Base-by-base conservation (phyloP, 371 early-diverging fungal genomes). In the Syncephalastrum racemosum region DNA sequence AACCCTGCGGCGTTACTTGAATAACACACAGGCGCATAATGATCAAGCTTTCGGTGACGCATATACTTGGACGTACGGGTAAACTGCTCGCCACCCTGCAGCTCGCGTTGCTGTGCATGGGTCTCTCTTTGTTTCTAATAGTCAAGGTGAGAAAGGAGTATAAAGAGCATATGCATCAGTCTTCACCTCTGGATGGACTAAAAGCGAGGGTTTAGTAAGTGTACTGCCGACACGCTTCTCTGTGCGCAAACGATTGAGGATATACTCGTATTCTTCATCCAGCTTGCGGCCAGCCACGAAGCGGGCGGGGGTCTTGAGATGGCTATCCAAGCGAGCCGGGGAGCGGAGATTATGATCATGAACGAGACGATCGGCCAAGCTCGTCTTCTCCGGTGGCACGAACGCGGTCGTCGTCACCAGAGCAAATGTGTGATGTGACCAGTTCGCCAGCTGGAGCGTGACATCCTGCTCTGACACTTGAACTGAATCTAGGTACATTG, bases 251-350 rank as follows among this genome's bases (percentile, higher is more conserved):
- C 85, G 66, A 18, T 82, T 78, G 48, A 84, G 25, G 5, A 84
- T 76, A 50, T 84, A 84, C 27, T 82, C 77, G 46, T 82, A 73
- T 24, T 84, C 85, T 50, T 84, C 83, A 8, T 83, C 70, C 1
- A 84, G 52, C 6, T 65, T 64, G 4, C 78, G 72, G 18, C 79
- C 80, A 4, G 63, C 58, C 18, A 76, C 48, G 50, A 68, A 75
- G 0, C 60, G 22, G 4, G 67, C 58, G 13, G 49, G 47, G 7
- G 66, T 64, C 18, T 40, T 13, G 1, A 12, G 14, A 15, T 25
- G 36, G 12, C 4, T 27, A 7, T 18, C 55, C 19, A 31, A 18
- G 15, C 42, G 24, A 12, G 27, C 62, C 19, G 20, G 23, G 31
- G 15, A 23, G 15, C 47, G 19, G n/a, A 36, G 46, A 14, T 39